Evolutionary conservation across 371 early-diverging fungal species (phyloP), one percentile per base, ranked within the genome.

Genomic region (Mycotypha africana): DNA sequence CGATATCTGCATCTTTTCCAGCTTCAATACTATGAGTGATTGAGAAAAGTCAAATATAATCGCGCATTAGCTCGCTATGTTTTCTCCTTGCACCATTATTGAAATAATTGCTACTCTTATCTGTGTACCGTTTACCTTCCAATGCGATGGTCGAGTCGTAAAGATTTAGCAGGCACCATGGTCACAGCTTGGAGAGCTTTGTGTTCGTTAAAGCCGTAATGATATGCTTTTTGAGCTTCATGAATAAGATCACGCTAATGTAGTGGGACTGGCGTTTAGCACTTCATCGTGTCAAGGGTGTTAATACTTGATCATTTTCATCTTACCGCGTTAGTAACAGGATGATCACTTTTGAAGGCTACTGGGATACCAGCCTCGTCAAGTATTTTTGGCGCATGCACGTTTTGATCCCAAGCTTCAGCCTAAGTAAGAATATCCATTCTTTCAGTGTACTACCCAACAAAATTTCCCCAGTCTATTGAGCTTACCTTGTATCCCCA

Each of bases 1-100:
- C 86, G 19, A 89, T 47, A 65, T 92, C 92, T 4, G 91, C 92
- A 68, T 92, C 92, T 57, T 79, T 85, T 11, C 88, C 89, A 2
- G 70, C 58, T 14, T 64, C 67, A 41, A 92, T 63, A 41, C 68
- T 56, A 41, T 33, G 15, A 33, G n/a, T 4, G 34, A 24, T 2
- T 20, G 1, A 40, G 15, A 15, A 8, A 28, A 28, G 11, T 28
- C 11, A 8, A 28, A 28, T 28, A 28, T 28, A 28, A 8, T 8
- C 45, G 16, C 23, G 8, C 10, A 8, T 24, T n/a, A n/a, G n/a
- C n/a, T n/a, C n/a, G n/a, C n/a, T 17, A 33, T 31, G 10, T 4
- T 31, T 28, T 25, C 37, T 19, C 0, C 34, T 24, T 33, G 7
- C 17, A n/a, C n/a, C n/a, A n/a, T n/a, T n/a, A n/a, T n/a, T n/a